Percentiles rank a stretch among this genome's conserved stretches.
Evolutionary conservation across 805 yeast species (phyloP).

Genomic region (Candida fluviatilis): DNA sequence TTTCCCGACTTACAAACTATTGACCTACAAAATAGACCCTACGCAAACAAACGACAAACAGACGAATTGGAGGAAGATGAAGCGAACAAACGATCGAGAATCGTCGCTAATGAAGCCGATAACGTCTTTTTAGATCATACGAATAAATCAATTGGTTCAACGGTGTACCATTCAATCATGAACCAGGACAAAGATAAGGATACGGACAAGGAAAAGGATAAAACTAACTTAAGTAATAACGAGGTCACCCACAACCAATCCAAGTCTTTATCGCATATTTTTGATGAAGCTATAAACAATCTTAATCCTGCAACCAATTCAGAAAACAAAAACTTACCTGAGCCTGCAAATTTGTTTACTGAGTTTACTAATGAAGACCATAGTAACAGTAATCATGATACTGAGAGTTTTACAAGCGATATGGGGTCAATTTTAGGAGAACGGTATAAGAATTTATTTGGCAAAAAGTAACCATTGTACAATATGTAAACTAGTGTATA

Average conservation of each 20-base stretch:
- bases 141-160: constrained; percentile 18
- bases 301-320: not conserved
- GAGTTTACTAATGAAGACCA: constrained; percentile 1
- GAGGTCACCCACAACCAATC: constrained; percentile 17
- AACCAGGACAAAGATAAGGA: not conserved
- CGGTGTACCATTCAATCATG: constrained; percentile 28
- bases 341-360: constrained; percentile 9
- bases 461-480: constrained; percentile 1
- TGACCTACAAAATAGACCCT: constrained; percentile 11
- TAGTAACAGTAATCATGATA: constrained; percentile 5
- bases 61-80: constrained; percentile 2
- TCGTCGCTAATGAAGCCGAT: constrained; percentile 18
- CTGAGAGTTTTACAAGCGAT: constrained; percentile 18
- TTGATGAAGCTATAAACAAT: constrained; percentile 21
- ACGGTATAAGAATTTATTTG: constrained; percentile 18
- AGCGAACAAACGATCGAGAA: constrained; percentile 8
- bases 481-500: not conserved
- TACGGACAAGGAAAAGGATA: constrained; percentile 7
- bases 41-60: not conserved
- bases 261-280: constrained; percentile 28
- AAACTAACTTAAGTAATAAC: constrained; percentile 11
- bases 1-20: constrained; percentile 19
- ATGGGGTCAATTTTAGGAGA: constrained; percentile 20
- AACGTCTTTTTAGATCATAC: constrained; percentile 32
- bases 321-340: constrained; percentile 3